These are phyloP conservation scores for Tribonema minus DNA, from an alignment of 108 stramenopile genomes.

Conservation along the genomic window DNA sequence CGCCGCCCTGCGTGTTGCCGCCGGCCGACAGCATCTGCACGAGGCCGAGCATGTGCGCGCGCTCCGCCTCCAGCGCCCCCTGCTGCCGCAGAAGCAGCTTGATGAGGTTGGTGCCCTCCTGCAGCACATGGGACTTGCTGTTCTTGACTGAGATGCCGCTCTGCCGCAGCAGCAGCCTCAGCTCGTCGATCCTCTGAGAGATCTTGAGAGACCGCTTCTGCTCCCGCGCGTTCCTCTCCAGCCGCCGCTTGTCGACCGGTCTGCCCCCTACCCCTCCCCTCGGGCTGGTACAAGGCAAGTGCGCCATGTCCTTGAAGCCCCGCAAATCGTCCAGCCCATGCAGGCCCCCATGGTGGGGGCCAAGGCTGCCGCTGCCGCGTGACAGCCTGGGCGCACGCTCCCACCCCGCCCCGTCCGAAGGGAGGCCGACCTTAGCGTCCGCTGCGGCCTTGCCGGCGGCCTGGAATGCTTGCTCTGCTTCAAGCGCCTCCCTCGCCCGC, in stretches of 20 bases:
- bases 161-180: slow-evolving; percentile 31
- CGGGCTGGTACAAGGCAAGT: no score
- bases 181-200: slow-evolving; percentile 43
- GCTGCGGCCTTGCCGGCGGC: neutral
- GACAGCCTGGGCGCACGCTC: neutral
- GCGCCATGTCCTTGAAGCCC: no score
- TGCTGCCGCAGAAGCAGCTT: slow-evolving; percentile 27
- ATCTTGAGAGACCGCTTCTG: slow-evolving; percentile 44
- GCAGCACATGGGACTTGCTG: slow-evolving; percentile 40
- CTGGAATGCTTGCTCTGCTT: neutral
- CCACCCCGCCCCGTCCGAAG: neutral
- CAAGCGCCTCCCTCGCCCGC: neutral
- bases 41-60: slow-evolving; percentile 1
- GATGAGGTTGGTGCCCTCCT: slow-evolving; percentile 34
- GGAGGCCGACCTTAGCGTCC: neutral
- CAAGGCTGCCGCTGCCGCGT: neutral
- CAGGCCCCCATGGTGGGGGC: no score
- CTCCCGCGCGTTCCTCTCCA: slow-evolving; percentile 37
- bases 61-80: slow-evolving; percentile 15
- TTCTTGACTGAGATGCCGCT: slow-evolving; percentile 26
- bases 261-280: neutral
- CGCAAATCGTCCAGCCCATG: no score
- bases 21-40: slow-evolving; percentile 4
- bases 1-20: neutral
- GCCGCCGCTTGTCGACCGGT: slow-evolving; percentile 11